Conservation (phyloP, 371 early-diverging fungal species). For the Apophysomyces variabilis region DNA sequence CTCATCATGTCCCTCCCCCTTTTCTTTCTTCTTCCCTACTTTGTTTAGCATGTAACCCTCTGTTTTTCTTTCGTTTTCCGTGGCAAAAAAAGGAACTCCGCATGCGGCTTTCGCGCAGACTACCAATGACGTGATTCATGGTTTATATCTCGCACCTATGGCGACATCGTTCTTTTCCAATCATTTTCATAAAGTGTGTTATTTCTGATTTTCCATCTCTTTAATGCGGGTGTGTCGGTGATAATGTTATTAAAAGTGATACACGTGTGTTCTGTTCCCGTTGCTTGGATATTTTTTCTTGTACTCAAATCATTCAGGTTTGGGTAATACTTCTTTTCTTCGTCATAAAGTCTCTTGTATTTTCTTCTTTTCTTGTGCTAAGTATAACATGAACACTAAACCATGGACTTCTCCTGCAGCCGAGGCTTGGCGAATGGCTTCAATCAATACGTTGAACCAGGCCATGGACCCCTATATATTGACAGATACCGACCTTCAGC, state of each 20-base stretch:
- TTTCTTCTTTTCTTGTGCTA: background rate
- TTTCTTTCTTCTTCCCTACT: background rate
- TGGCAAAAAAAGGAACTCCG: conserved; percentile 7
- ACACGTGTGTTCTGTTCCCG: background rate
- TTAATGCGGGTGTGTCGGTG: background rate
- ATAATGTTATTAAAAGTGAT: background rate
- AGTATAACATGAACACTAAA: background rate
- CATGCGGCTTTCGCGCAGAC: background rate
- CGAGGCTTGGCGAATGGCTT: conserved; percentile 1
- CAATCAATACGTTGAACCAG: conserved; percentile 39
- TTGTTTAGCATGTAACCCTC: too few relatives aligned
- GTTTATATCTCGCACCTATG: background rate
- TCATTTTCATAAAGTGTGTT: conserved; percentile 4
- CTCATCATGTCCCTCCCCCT: background rate
- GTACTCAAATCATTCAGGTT: background rate
- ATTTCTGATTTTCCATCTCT: conserved; percentile 3
- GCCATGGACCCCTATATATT: conserved; percentile 39
- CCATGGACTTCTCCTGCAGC: background rate
- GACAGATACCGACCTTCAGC: conserved; percentile 42
- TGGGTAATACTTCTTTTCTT: background rate
- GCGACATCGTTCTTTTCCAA: conserved; percentile 11
- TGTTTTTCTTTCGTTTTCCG: background rate
- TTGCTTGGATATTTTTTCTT: background rate
- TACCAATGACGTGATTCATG: background rate
- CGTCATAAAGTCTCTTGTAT: background rate